A percentile compares a stretch with the other conserved stretches of the same genome.
These are phyloP conservation scores for Aspergillus arachidicola DNA, from an alignment of 2,329 filamentous ascomycete genomes.

Conservation along the genomic window DNA sequence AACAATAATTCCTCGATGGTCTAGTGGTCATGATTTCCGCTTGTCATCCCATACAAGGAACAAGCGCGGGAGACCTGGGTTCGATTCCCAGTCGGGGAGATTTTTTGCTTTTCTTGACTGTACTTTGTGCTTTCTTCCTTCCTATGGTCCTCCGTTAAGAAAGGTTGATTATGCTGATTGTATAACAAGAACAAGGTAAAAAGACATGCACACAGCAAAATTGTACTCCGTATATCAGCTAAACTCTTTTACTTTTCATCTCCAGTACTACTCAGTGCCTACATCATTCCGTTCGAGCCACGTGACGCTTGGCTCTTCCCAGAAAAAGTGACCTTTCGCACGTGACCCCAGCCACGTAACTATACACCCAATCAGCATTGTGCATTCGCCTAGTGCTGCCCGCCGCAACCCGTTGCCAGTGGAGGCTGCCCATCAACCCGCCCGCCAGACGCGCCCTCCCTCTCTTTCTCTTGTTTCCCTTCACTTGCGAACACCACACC, in stretches of 20 bases:
- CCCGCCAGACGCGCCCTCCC: constrained; percentile 10
- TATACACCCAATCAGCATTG: constrained; percentile 15
- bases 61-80: constrained; percentile 18
- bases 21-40: constrained; percentile 21
- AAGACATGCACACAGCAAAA: no score
- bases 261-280: no score
- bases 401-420: constrained; percentile 6
- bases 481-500: constrained; percentile 4
- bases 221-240: no score
- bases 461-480: constrained; percentile 15
- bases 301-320: no score
- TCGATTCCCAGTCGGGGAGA: constrained; percentile 17
- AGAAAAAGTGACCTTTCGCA: constrained; percentile 7
- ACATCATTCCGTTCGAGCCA: no score
- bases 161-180: no score
- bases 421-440: constrained; percentile 18
- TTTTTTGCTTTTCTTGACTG: not conserved
- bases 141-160: not conserved
- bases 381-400: not conserved
- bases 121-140: not conserved
- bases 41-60: constrained; percentile 13
- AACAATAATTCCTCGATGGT: constrained; percentile 22
- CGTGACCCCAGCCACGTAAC: constrained; percentile 34
- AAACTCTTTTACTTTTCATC: no score
- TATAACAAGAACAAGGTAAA: no score